Conservation (phyloP, 345 rosid genomes). For the Geranium brycei region DNA sequence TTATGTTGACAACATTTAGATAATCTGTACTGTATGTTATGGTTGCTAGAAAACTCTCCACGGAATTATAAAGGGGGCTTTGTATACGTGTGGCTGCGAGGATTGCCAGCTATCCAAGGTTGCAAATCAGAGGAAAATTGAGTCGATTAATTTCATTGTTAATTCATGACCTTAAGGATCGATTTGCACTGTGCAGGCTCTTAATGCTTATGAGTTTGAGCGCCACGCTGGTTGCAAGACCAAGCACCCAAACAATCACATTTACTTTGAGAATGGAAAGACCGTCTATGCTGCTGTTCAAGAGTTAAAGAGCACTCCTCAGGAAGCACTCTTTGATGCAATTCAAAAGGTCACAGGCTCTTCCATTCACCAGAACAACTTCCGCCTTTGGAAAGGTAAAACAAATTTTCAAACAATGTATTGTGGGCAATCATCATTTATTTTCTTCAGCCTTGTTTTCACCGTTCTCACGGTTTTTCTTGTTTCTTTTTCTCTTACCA, state of each 20-base stretch:
- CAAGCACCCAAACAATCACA: constrained; percentile 48
- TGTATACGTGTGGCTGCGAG: constrained; percentile 42
- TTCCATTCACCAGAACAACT: constrained; percentile 29
- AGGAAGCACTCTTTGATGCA: constrained; percentile 32
- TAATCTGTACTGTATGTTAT: not conserved
- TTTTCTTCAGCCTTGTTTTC: not conserved
- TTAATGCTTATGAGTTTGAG: constrained; percentile 43
- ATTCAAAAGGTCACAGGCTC: constrained; percentile 35
- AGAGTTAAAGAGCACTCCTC: constrained; percentile 42
- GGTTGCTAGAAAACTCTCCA: constrained; percentile 28
- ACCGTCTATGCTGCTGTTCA: constrained; percentile 42
- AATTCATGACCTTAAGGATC: not conserved
- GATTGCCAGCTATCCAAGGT: constrained; percentile 37
- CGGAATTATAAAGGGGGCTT: constrained; percentile 29
- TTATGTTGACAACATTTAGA: not conserved
- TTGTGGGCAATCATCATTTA: no score
- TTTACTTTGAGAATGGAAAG: constrained; percentile 49
- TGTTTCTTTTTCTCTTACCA: constrained; percentile 10
- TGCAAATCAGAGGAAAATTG: not conserved
- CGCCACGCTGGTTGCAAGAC: constrained; percentile 51
- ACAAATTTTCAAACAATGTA: no score
- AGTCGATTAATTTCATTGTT: not conserved
- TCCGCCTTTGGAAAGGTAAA: constrained; percentile 36
- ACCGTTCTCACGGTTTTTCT: not conserved
- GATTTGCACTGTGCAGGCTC: constrained; percentile 21